Conservation (phyloP, 1,139 yeast species). For the Geotrichum aggregatum region DNA sequence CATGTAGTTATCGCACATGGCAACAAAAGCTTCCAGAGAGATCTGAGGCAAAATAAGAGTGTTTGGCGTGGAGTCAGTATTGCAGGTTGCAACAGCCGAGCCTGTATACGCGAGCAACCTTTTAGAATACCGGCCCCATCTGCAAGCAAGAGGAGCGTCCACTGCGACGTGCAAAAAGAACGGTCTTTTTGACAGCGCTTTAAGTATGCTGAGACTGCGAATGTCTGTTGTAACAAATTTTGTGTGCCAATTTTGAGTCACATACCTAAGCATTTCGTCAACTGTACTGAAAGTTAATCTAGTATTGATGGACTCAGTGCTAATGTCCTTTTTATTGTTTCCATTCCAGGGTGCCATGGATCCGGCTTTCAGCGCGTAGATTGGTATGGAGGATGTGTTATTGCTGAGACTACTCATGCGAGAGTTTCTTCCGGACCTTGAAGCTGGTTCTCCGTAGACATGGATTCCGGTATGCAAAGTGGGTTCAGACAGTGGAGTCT, state of each 20-base stretch:
- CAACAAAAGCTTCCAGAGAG: constrained; percentile 23
- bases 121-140: constrained; percentile 1
- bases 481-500: constrained; percentile 1
- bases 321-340: not conserved
- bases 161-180: constrained; percentile 77
- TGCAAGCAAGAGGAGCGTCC: constrained; percentile 60
- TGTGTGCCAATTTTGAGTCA: constrained; percentile 65
- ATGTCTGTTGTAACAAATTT: constrained; percentile 60
- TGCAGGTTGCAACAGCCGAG: not conserved
- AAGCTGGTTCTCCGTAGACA: not conserved
- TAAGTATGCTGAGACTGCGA: constrained; percentile 44
- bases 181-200: constrained; percentile 64
- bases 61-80: not conserved
- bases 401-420: not conserved
- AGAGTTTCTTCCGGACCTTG: not conserved
- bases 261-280: constrained; percentile 55
- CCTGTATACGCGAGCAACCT: not conserved
- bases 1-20: constrained; percentile 42
- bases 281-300: constrained; percentile 37
- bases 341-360: constrained; percentile 13
- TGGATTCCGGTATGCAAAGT: not conserved
- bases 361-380: constrained; percentile 14
- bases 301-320: constrained; percentile 7
- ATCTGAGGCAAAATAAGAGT: constrained; percentile 20
- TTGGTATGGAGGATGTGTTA: not conserved